Evolutionary conservation across 2,329 filamentous ascomycete genomes (phyloP).

Genomic region (Colletotrichum sidae): DNA sequence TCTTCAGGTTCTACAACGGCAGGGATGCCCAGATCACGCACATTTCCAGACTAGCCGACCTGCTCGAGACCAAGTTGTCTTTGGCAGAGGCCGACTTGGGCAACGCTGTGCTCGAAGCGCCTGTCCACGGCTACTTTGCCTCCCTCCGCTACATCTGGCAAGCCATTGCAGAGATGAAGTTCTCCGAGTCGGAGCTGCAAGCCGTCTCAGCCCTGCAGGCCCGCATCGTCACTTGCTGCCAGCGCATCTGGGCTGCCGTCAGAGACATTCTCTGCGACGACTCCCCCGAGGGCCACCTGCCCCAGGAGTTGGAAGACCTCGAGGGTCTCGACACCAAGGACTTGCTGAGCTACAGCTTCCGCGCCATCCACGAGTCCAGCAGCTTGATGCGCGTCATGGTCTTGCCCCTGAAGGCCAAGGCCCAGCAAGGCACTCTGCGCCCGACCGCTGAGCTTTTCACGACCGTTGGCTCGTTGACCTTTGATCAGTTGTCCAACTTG

Average conservation of each 20-base stretch:
- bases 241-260: conserved; percentile 81
- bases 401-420: conserved; percentile 62
- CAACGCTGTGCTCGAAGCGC: conserved; percentile 72
- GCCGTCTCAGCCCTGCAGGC: conserved; percentile 57
- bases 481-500: conserved; percentile 83
- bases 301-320: conserved; percentile 78
- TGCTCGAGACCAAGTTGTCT: conserved; percentile 73
- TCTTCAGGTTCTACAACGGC: conserved; percentile 68
- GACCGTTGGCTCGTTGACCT: conserved; percentile 78
- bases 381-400: conserved; percentile 76
- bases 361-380: conserved; percentile 93
- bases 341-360: conserved; percentile 92
- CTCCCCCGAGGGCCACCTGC: conserved; percentile 89
- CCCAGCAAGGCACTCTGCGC: conserved; percentile 56
- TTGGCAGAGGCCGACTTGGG: conserved; percentile 75
- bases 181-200: conserved; percentile 50
- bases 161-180: conserved; percentile 56
- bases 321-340: conserved; percentile 86
- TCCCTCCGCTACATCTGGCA: conserved; percentile 70
- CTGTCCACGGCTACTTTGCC: conserved; percentile 78
- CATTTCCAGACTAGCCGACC: conserved; percentile 67
- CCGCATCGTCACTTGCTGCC: conserved; percentile 70
- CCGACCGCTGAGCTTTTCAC: conserved; percentile 68
- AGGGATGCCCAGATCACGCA: conserved; percentile 60
- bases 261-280: conserved; percentile 87